Evolutionary conservation across 768 basidiomycete species (phyloP), one percentile per base, ranked within the genome.

Genomic region (Hericium coralloides): DNA sequence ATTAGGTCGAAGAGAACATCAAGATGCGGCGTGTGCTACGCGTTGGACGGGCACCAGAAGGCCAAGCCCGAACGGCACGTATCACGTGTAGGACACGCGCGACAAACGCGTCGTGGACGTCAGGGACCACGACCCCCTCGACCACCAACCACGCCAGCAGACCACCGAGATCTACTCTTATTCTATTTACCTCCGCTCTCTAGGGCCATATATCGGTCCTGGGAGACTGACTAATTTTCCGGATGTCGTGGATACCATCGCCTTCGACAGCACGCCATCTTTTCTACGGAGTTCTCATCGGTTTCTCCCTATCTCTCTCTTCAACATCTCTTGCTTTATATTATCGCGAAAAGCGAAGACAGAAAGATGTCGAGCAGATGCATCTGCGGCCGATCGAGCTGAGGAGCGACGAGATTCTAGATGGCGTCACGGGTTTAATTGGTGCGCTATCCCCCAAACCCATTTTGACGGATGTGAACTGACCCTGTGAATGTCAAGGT

Each of bases 401-500:
- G 41, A 73, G 85, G 53, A 85, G 82, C 55, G 86, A 92, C 66
- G 92, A 95, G 63, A 72, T 93, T 6, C 76, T 94, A 4, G 71
- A 77, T 7, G 94, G 95, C 0, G 85, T 97, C 4, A 81, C 83
- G 12, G 94, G 92, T 2, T 67, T 92, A 37, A 95, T 98, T 56
- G 93, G 93, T 92, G 56, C 20, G 79, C 62, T 18, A 20, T 9
- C 55, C 31, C 3, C 53, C 22, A 49, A 58, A 12, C 49, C 25
- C 55, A 26, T 31, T 20, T 38, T 7, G 22, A 8, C 5, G 4
- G 12, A 36, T 45, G 52, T 14, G 60, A 26, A 26, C 43, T 17
- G 15, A 8, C 0, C 14, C 4, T 60, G 22, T 50, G 26, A 6
- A 15, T 17, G n/a, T 49, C 10, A 55, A 97, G 95, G 95, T 45